Conservation (phyloP, 129 eudicot species). For the Tanacetum coccineum region DNA sequence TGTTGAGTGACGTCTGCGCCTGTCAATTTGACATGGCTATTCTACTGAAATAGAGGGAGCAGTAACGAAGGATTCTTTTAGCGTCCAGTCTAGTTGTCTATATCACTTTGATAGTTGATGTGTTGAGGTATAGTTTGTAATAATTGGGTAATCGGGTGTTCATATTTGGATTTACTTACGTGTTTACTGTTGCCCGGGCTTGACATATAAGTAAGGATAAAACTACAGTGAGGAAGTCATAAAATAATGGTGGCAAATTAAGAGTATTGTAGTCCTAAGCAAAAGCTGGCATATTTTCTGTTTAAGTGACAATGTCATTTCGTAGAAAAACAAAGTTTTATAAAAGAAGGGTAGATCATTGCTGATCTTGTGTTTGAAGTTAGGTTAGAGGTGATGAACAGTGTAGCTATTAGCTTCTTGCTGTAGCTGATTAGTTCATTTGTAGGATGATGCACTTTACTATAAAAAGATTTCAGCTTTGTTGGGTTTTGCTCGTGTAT, state of each 20-base stretch:
- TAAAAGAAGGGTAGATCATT: not conserved
- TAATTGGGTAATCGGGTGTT: not conserved
- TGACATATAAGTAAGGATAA: too few relatives aligned
- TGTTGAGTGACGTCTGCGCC: too few relatives aligned
- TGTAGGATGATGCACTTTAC: conserved; percentile 5
- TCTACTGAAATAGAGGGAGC: conserved; percentile 7
- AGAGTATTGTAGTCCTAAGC: not conserved
- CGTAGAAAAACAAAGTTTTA: not conserved
- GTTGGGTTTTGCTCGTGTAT: not conserved
- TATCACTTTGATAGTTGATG: not conserved
- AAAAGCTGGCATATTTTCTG: not conserved
- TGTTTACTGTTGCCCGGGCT: not conserved
- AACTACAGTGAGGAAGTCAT: not conserved
- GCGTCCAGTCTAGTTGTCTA: not conserved
- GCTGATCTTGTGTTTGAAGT: not conserved
- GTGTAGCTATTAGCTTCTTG: conserved; percentile 3
- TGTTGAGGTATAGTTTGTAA: not conserved
- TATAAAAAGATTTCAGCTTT: not conserved
- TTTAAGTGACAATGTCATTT: conserved; percentile 5
- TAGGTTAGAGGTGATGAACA: not conserved
- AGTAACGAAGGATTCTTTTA: not conserved
- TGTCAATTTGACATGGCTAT: too few relatives aligned
- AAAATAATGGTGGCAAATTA: not conserved
- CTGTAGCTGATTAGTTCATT: not conserved
- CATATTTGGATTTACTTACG: not conserved